phyloP scores from a whole-genome alignment of 805 yeast species.

The Brettanomyces naardenensis region DNA sequence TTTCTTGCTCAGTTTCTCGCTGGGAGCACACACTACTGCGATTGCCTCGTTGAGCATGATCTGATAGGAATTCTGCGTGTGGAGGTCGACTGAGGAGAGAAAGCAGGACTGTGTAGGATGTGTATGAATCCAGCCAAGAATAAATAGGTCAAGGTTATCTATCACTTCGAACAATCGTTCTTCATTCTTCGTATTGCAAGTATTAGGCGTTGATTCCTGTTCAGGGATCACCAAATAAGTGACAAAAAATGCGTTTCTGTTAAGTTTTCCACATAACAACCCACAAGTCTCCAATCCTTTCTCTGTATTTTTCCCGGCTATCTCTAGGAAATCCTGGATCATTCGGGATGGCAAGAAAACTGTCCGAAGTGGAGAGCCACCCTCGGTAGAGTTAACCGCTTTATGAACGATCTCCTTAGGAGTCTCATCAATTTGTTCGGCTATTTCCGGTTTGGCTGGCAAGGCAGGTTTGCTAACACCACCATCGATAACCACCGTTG shows the following conservation, averaged over 20 bases:
- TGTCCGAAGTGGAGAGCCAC: constrained; percentile 47
- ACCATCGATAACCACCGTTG: neutral
- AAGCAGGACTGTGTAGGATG: constrained; percentile 72
- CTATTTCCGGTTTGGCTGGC: neutral
- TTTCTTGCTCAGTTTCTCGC: constrained; percentile 30
- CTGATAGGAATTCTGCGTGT: constrained; percentile 63
- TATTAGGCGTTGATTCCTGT: constrained; percentile 54
- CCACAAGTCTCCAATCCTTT: constrained; percentile 58
- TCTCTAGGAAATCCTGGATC: constrained; percentile 32
- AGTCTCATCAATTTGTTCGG: neutral
- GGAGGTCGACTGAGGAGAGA: constrained; percentile 56
- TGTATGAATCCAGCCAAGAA: constrained; percentile 72
- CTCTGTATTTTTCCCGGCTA: constrained; percentile 43
- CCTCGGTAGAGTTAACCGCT: constrained; percentile 39
- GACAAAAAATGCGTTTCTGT: constrained; percentile 53
- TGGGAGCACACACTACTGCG: constrained; percentile 60
- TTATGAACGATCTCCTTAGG: constrained; percentile 25
- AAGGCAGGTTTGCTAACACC: no score
- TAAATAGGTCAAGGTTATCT: constrained; percentile 47
- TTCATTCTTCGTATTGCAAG: constrained; percentile 55
- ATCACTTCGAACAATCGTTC: constrained; percentile 48
- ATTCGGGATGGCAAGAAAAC: constrained; percentile 42
- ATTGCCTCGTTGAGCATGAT: constrained; percentile 63
- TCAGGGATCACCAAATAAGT: constrained; percentile 56
- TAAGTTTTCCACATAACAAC: constrained; percentile 54